These are phyloP conservation scores for Aspergillus quadricinctus DNA, from an alignment of 2,329 filamentous ascomycete species.

Conservation along the genomic window DNA sequence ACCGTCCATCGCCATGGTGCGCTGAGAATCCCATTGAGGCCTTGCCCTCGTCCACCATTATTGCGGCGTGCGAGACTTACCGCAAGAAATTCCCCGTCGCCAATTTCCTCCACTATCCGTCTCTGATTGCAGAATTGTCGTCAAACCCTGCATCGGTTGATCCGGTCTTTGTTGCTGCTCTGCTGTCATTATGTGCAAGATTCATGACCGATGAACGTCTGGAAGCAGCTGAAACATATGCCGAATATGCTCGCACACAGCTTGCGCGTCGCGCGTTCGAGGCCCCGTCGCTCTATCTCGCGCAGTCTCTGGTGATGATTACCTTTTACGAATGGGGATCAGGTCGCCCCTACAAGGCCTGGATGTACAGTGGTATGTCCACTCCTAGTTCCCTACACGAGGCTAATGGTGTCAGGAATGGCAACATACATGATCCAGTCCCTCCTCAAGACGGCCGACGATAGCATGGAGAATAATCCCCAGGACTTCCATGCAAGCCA, in stretches of 20 bases:
- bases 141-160: slow-evolving; percentile 26
- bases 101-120: slow-evolving; percentile 36
- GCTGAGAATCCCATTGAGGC: slow-evolving; percentile 16
- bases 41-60: slow-evolving; percentile 25
- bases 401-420: slow-evolving; percentile 23
- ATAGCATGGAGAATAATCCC: slow-evolving; percentile 34
- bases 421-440: slow-evolving; percentile 38
- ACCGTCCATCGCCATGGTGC: not conserved
- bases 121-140: slow-evolving; percentile 32
- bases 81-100: slow-evolving; percentile 35
- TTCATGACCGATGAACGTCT: slow-evolving; percentile 26
- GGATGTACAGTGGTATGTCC: slow-evolving; percentile 36
- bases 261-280: slow-evolving; percentile 30
- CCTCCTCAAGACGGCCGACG: slow-evolving; percentile 33
- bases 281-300: slow-evolving; percentile 30
- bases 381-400: not conserved
- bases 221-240: slow-evolving; percentile 26
- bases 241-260: slow-evolving; percentile 29
- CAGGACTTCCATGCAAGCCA: slow-evolving; percentile 30
- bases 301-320: slow-evolving; percentile 35
- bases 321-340: slow-evolving; percentile 35
- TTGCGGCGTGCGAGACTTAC: slow-evolving; percentile 33
- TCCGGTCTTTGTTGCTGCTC: slow-evolving; percentile 30
- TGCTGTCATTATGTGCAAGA: slow-evolving; percentile 31
- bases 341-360: slow-evolving; percentile 33